Evolutionary conservation across 176 grass and related monocot genomes (phyloP), one percentile per base, ranked within the genome.

Genomic region (Oryza glaberrima): DNA sequence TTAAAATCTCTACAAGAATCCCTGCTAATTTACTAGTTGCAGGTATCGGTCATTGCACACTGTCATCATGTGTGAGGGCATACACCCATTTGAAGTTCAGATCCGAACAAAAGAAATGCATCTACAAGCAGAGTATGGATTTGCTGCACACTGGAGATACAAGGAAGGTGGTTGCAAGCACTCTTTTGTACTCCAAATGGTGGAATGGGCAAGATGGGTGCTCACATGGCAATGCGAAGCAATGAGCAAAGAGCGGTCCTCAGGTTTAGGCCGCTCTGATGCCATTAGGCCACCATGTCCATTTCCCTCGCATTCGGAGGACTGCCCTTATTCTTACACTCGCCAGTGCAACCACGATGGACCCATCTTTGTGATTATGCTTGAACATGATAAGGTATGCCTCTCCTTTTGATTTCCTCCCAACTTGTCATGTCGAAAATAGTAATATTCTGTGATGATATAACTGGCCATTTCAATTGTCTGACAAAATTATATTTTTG

Each of bases 101-200:
- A 94, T 98, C 63, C 93, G 96, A 61, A 98, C 96, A 7, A 95
- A 83, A 81, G 93, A 95, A 69, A 98, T 98, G 96, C 91, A 98
- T 74, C 60, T 88, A 40, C 93, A 95, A 66, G 96, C 96, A 14
- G 96, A 98, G 70, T 98, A 92, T 41, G 96, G 96, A 22, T 90
- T 95, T 72, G 96, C 96, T 1, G 96, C 96, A 0, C 96, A 98
- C 60, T 98, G 96, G 96, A 95, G 91, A 45, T 98, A 98, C 83
- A 98, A 98, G 69, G 96, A 98, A 87, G 89, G 93, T 56, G 86
- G 84, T 1, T 87, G 85, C 65, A 86, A 77, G 66, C 89, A 95
- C 80, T 84, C 91, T 3, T 95, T 94, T 79, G 91, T 98, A 20
- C 91, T 86, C 48, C 93, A 90, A 45, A 95, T 98, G 93, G 93